A percentile compares a stretch with the other conserved stretches of the same genome.
Conservation (phyloP, 1,139 yeast genomes). For the Wickerhamomyces sp. region DNA sequence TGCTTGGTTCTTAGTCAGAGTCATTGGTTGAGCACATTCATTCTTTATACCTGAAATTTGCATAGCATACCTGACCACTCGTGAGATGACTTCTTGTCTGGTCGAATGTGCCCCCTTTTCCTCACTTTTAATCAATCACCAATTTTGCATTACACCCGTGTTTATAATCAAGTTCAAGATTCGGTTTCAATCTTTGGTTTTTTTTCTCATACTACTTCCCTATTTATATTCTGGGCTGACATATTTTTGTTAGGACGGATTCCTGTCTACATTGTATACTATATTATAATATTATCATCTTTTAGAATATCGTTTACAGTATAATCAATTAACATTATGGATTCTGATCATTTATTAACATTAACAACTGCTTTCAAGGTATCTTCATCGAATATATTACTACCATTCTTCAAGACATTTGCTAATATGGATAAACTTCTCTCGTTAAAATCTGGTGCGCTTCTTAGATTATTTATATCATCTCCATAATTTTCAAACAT, state of each 20-base stretch:
- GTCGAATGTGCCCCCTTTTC: no score
- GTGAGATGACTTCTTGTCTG: no score
- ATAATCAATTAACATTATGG: no score
- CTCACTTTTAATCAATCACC: no score
- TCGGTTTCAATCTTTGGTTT: not conserved
- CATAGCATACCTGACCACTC: no score
- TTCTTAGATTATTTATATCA: conserved; percentile 59
- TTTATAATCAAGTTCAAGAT: not conserved
- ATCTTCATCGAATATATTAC: conserved; percentile 62
- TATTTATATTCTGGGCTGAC: no score
- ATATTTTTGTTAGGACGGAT: no score
- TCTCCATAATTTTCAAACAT: conserved; percentile 59
- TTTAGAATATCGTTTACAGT: no score
- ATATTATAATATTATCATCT: no score
- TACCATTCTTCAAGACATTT: conserved; percentile 60
- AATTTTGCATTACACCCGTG: not conserved
- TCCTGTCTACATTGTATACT: no score
- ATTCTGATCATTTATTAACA: conserved; percentile 22
- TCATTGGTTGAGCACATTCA: conserved; percentile 51
- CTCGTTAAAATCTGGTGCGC: conserved; percentile 58
- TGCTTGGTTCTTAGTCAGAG: conserved; percentile 88
- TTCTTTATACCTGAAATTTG: no score
- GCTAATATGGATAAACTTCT: conserved; percentile 61
- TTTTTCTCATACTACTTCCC: no score
- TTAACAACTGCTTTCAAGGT: conserved; percentile 41